Base-by-base conservation (phyloP, 2,329 filamentous ascomycete genomes). In the Colletotrichum simmondsii region DNA sequence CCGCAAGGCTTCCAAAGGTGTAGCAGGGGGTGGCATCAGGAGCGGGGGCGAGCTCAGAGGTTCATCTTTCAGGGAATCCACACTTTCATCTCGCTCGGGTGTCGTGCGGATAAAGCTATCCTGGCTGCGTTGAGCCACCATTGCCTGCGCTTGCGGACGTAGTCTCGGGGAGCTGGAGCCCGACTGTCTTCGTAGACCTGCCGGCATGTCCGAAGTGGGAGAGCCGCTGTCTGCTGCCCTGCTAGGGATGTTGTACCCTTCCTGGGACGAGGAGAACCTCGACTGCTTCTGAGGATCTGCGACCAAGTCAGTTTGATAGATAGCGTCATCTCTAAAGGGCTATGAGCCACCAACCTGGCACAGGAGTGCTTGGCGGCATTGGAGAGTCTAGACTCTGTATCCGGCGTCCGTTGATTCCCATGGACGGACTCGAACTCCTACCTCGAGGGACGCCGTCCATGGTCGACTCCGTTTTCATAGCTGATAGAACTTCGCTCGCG, bases 401-500 rank as follows among this genome's bases (percentile, higher is more conserved):
- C 14, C 88, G 83, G 49, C 82, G 85, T 24, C 83, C 81, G 3
- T 83, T 80, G 5, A 89, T 75, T 1, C 83, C 83, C 2, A 86
- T 76, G 5, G 82, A 75, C 42, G 86, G 81, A 32, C 80, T 83
- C 3, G 81, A 65, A 46, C 71, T 62, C 53, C 79, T 78, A 30
- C 79, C 77, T 61, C 81, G 78, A 22, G 82, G 79, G 24, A 86
- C 77, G 12, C 83, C 82, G 52, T 88, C 85, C 60, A 87, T 79
- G 56, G 80, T 84, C 76, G 82, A 90, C 84, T 94, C 92, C 49
- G 89, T 92, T 76, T 93, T 92, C 82, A 98, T 94, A 2, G 91
- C 93, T 11, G 88, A 87, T 52, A 98, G 82, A 1, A 99, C 96
- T 70, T 98, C 95, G 58, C 92, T 94, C 1, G 97, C 95, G 57